Conservation (phyloP, 2,329 filamentous ascomycete genomes). For the Pyrenochaeta sp. region DNA sequence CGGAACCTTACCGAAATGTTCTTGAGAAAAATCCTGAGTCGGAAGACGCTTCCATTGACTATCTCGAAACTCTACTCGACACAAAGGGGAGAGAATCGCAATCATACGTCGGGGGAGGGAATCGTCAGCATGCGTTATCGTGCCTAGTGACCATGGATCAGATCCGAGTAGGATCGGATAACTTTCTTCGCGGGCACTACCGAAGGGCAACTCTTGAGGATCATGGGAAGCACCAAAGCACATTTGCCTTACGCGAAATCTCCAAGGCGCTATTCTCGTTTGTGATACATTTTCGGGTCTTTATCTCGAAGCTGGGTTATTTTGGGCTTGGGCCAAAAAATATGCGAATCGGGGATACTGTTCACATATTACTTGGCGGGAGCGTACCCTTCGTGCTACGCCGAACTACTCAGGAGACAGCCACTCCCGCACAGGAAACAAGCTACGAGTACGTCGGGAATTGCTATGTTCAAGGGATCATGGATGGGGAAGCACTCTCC, state of each 20-base stretch:
- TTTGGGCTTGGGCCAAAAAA: background rate
- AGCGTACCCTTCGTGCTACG: slow-evolving; percentile 2
- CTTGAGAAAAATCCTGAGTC: background rate
- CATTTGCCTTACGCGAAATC: background rate
- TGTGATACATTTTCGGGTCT: background rate
- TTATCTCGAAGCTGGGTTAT: background rate
- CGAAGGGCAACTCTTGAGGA: background rate
- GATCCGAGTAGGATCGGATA: background rate
- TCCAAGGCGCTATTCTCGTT: background rate
- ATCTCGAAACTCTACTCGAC: background rate
- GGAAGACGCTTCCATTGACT: background rate
- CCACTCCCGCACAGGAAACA: background rate
- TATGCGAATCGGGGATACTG: background rate
- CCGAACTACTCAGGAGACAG: background rate
- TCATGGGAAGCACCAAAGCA: background rate
- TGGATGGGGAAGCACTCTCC: background rate
- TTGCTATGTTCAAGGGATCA: slow-evolving; percentile 4
- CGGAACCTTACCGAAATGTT: background rate
- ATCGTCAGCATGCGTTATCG: background rate
- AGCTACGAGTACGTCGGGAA: background rate
- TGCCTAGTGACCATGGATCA: background rate
- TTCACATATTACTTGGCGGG: background rate
- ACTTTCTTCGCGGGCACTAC: no score
- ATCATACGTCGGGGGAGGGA: background rate
- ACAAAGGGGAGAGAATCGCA: background rate